These are phyloP conservation scores for Vitis hybrid DNA, from an alignment of 177 flowering plant genomes.

Conservation along the genomic window DNA sequence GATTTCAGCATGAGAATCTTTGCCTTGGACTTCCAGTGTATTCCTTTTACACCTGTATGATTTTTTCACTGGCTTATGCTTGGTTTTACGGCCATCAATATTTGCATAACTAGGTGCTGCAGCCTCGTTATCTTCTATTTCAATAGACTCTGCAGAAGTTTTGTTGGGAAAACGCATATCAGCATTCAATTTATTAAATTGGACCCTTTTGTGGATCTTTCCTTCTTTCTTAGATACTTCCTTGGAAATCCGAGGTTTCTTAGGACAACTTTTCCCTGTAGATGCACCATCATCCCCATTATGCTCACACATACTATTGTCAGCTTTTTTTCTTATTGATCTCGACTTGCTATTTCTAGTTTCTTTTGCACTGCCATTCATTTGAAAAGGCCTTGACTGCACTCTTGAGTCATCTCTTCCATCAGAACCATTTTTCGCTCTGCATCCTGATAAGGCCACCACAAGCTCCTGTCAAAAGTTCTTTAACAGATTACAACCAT, in stretches of 20 bases:
- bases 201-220: background rate
- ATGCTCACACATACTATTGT: background rate
- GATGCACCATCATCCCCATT: slow-evolving; percentile 3
- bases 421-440: slow-evolving; percentile 54
- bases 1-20: slow-evolving; percentile 12
- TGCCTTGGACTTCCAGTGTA: background rate
- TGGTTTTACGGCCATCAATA: background rate
- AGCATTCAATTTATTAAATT: background rate
- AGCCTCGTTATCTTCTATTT: slow-evolving; percentile 1
- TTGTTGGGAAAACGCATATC: background rate
- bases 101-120: background rate
- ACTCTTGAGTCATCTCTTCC: slow-evolving; percentile 25
- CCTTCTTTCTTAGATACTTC: slow-evolving; percentile 6
- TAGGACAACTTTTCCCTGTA: slow-evolving; percentile 4
- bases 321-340: slow-evolving; percentile 13
- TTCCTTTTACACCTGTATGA: background rate
- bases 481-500: background rate
- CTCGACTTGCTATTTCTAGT: slow-evolving; percentile 19
- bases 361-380: slow-evolving; percentile 18
- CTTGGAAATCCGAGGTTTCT: slow-evolving; percentile 3
- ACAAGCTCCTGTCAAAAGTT: slow-evolving; percentile 28
- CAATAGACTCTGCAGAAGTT: background rate
- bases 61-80: slow-evolving; percentile 2
- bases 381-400: slow-evolving; percentile 4
- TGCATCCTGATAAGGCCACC: slow-evolving; percentile 25